Base-by-base conservation (phyloP, 805 yeast species). In the Candida krabiensis region DNA sequence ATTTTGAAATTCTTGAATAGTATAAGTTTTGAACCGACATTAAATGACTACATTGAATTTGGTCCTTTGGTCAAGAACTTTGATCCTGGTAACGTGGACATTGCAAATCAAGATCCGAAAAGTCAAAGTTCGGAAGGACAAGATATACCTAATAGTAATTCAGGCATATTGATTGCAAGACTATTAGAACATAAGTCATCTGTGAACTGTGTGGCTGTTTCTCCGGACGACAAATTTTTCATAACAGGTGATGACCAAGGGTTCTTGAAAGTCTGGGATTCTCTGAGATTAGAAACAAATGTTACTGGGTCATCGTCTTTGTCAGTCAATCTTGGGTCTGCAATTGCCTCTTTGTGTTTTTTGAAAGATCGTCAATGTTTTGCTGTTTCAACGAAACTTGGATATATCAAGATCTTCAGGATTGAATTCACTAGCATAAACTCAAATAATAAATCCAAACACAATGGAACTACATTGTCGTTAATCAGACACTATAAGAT, bases 201-300 rank as follows among this genome's bases (percentile, higher is more conserved):
- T 2, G 66, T 89, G n/a, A 78, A 70, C 16, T 63, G 80, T 19
- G 55, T 88, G 7, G 75, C 71, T 1, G 73, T 77, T 0, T 71
- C 86, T 4, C 80, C 83, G 0, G 80, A 83, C 19, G 72, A 78
- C 12, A 74, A 75, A 17, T 83, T 77, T 46, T 80, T 91, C 46
- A 64, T 88, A 2, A 80, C 93, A 2, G 96, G 89, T 2, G 86
- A 93, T 6, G 84, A 80, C 33, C 73, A 74, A 19, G 96, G 97
- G 0, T 55, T 65, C 2, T 52, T 93, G 27, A 83, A 79, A 46
- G 60, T 91, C 0, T 93, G 97, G 97, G 95, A 87, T 53, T 61
- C 81, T 1, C 52, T 64, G 8, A 76, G 79, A 41, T 62, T 90
- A 25, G 87, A 81, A 36, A 74, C 73, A 38, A 84, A 83, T 28